phyloP scores from a whole-genome alignment of 2,329 filamentous ascomycete species.

The Aspergillus aculeatinus region DNA sequence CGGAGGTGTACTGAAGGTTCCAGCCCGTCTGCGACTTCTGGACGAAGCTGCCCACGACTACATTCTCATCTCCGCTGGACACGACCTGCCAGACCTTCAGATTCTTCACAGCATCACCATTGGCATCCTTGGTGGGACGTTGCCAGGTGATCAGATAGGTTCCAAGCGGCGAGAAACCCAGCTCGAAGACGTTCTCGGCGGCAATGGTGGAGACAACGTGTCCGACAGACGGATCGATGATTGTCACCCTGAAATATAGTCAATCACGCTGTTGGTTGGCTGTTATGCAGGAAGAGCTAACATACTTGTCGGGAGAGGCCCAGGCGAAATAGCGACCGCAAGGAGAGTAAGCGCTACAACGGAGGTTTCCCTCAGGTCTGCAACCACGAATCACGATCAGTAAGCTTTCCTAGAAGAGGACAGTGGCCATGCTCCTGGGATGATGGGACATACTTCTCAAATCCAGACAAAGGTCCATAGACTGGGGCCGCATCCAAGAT shows the following conservation, averaged over 20 bases:
- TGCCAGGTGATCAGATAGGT: slow-evolving; percentile 97
- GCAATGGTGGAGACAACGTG: slow-evolving; percentile 71
- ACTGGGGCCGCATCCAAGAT: slow-evolving; percentile 86
- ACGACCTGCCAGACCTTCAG: slow-evolving; percentile 92
- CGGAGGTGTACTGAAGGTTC: slow-evolving; percentile 94
- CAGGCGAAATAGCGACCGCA: slow-evolving; percentile 96
- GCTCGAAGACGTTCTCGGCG: slow-evolving; percentile 83
- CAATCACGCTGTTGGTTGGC: slow-evolving; percentile 9
- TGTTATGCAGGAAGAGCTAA: not conserved
- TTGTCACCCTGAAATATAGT: slow-evolving; percentile 62
- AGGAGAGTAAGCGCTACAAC: slow-evolving; percentile 92
- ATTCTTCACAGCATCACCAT: slow-evolving; percentile 92
- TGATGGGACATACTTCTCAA: slow-evolving; percentile 53
- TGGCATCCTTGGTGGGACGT: slow-evolving; percentile 85
- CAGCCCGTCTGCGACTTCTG: slow-evolving; percentile 94
- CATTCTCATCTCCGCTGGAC: slow-evolving; percentile 62
- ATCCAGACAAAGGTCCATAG: slow-evolving; percentile 82
- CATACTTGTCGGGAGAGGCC: slow-evolving; percentile 75
- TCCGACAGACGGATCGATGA: slow-evolving; percentile 78
- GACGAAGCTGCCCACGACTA: slow-evolving; percentile 81
- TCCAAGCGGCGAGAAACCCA: slow-evolving; percentile 89
- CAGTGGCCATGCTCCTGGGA: not conserved
- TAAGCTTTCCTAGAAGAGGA: not conserved
- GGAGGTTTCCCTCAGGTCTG: slow-evolving; percentile 88
- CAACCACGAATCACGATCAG: slow-evolving; percentile 18